These are phyloP conservation scores for Pinus albicaulis DNA, from an alignment of 75 land plant species.

Conservation along the genomic window DNA sequence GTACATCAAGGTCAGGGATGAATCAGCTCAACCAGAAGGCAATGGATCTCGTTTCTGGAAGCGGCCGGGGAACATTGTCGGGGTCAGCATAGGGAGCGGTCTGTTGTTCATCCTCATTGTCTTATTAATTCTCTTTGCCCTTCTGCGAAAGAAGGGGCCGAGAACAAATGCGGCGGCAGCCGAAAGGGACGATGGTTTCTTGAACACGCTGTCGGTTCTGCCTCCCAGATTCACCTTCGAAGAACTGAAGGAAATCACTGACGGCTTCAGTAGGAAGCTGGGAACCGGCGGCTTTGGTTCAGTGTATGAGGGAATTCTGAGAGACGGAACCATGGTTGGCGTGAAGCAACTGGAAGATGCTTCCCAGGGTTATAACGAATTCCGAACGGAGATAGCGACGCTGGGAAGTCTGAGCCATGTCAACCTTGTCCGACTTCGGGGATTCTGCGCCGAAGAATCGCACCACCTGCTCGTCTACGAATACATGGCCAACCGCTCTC, in stretches of 20 bases:
- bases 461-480: conserved; percentile 33
- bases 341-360: conserved; percentile 25
- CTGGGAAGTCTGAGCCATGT: conserved; percentile 28
- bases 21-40: background rate
- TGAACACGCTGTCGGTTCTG: conserved; percentile 23
- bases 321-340: conserved; percentile 25
- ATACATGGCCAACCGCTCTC: conserved; percentile 12
- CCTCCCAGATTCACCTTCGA: conserved; percentile 26
- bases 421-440: conserved; percentile 29
- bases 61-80: background rate
- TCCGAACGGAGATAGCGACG: conserved; percentile 21
- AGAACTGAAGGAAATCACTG: conserved; percentile 19
- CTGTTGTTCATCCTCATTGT: conserved; percentile 16
- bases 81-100: conserved; percentile 7
- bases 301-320: conserved; percentile 27
- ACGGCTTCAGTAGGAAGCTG: conserved; percentile 12
- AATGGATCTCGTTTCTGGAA: conserved; percentile 12
- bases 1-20: background rate
- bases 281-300: conserved; percentile 28
- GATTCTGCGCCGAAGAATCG: conserved; percentile 27
- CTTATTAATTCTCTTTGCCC: background rate
- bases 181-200: conserved; percentile 6
- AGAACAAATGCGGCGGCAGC: no score
- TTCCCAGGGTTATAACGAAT: conserved; percentile 24
- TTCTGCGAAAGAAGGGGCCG: background rate